These are phyloP conservation scores for Boletus subparvulus DNA, from an alignment of 768 basidiomycete genomes.

Conservation along the genomic window DNA sequence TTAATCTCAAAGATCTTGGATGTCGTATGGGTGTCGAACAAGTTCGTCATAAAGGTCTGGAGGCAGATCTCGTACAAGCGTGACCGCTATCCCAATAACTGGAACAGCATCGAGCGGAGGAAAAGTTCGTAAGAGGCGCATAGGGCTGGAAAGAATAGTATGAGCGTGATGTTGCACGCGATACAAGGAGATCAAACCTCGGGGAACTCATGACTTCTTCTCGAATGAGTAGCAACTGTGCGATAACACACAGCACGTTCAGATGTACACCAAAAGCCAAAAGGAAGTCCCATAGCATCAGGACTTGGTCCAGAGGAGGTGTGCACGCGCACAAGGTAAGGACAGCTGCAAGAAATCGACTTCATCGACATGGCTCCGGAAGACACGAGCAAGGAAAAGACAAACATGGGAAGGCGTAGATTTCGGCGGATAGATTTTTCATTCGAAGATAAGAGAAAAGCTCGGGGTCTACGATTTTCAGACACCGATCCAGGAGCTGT, in stretches of 20 bases:
- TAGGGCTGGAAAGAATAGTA: conserved; percentile 60
- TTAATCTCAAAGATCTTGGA: conserved; percentile 23
- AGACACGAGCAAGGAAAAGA: conserved; percentile 12
- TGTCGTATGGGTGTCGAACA: conserved; percentile 81
- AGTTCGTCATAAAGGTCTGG: conserved; percentile 85
- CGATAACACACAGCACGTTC: conserved; percentile 95
- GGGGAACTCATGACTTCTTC: conserved; percentile 85
- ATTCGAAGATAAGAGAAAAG: conserved; percentile 78
- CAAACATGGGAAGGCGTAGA: conserved; percentile 97
- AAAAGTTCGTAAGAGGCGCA: conserved; percentile 91
- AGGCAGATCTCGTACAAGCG: conserved; percentile 89
- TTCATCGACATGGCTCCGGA: not conserved
- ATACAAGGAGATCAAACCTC: conserved; percentile 53
- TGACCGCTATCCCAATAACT: conserved; percentile 91
- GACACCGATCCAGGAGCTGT: conserved; percentile 89
- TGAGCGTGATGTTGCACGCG: not conserved
- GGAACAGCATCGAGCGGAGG: conserved; percentile 86
- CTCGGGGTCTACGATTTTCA: conserved; percentile 88
- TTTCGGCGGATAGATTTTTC: conserved; percentile 91
- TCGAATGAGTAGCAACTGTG: conserved; percentile 87
- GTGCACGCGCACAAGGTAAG: conserved; percentile 96
- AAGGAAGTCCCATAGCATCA: conserved; percentile 96
- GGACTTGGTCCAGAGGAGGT: conserved; percentile 91
- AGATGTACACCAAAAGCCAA: conserved; percentile 95
- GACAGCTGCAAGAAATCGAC: conserved; percentile 55